Conservation (phyloP, 148 eudicot genomes). For the Rhododendron williamsianum region DNA sequence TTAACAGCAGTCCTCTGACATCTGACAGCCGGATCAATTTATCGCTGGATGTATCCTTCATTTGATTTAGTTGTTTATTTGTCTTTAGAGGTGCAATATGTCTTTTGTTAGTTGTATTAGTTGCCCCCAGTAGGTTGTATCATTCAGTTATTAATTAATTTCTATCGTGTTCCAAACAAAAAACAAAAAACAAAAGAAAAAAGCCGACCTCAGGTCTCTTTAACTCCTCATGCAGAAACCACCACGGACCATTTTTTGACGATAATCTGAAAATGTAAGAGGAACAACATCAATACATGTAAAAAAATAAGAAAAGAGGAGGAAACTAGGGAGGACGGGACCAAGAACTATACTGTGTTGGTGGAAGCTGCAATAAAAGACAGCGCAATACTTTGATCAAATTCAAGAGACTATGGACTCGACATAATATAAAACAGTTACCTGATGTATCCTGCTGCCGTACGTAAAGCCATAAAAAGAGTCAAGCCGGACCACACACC, state of each 20-base stretch:
- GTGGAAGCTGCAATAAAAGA: not conserved
- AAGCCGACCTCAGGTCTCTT: constrained; percentile 26
- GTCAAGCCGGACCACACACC: constrained; percentile 93
- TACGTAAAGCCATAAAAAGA: constrained; percentile 77
- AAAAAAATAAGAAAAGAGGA: not conserved
- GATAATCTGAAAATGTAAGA: constrained; percentile 33
- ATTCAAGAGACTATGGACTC: not conserved
- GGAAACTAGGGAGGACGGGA: not conserved
- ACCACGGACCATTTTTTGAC: constrained; percentile 71
- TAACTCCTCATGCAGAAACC: constrained; percentile 68
- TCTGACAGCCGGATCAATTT: too few relatives aligned
- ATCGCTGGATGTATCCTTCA: too few relatives aligned
- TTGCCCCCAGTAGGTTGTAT: too few relatives aligned
- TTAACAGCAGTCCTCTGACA: too few relatives aligned
- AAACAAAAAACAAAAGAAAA: not conserved
- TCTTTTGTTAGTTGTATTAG: too few relatives aligned
- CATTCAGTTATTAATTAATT: too few relatives aligned
- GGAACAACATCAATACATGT: not conserved
- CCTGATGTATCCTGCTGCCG: constrained; percentile 75
- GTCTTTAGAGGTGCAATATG: too few relatives aligned
- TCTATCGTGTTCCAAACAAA: too few relatives aligned
- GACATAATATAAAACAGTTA: constrained; percentile 10
- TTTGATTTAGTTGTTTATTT: too few relatives aligned
- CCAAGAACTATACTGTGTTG: not conserved
- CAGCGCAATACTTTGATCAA: not conserved